Evolutionary conservation across 768 basidiomycete species (phyloP), one percentile per base, ranked within the genome.

Genomic region (Hericium alpestre): DNA sequence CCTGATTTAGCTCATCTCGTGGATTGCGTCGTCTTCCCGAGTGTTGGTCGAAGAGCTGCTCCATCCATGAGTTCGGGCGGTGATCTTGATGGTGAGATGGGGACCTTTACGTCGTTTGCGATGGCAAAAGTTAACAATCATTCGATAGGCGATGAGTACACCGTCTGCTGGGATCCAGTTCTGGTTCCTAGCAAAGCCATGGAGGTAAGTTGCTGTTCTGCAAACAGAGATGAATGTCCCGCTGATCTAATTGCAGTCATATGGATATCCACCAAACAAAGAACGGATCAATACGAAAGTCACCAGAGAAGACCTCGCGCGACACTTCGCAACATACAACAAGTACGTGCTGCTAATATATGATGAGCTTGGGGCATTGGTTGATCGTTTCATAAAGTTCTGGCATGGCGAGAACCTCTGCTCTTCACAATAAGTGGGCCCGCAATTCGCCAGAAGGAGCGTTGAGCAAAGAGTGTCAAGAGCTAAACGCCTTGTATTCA

Each of bases 31-130:
- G 83, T 87, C 2, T 87, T 87, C 60, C 79, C 84, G 1, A 76
- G 78, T 1, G 78, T 79, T 7, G 83, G 81, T 5, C 78, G 77
- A 38, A 77, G 81, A 51, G 74, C 84, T 13, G 83, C 84, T 9
- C 83, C 84, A 6, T 78, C 83, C 0, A 85, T 86, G 83, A 83
- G 79, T 47, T 84, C 83, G 51, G 84, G 84, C 9, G 83, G 83
- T 16, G 82, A 84, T 64, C 71, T 84, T 16, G 83, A 83, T 65
- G 79, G 76, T 79, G 54, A 59, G 64, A 83, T 65, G 79, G 76
- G 79, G 54, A 59, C 63, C 53, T 18, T 18, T 1, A 11, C 2
- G 22, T 47, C 12, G n/a, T 8, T 47, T 18, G 4, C 16, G 12
- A 16, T 38, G 16, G 1, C 15, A 27, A 20, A 38, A 11, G 8